A percentile compares a stretch with the other conserved stretches of the same genome.
Evolutionary conservation across 768 basidiomycete species (phyloP).

Genomic region (Boletus rubescentipes): DNA sequence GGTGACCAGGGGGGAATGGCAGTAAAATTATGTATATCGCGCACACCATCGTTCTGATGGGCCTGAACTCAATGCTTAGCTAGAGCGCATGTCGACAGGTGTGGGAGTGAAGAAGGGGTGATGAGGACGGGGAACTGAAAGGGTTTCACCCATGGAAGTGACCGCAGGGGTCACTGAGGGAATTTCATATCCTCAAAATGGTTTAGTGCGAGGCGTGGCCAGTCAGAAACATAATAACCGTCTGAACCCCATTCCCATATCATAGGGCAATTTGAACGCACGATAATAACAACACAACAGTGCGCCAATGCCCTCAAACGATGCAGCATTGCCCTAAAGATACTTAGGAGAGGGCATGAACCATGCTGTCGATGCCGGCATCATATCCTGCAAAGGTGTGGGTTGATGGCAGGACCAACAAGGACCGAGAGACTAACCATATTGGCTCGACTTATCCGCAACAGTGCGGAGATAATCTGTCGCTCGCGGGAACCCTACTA

Average conservation of each 20-base stretch:
- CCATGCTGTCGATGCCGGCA: neutral
- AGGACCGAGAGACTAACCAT: conserved; percentile 12
- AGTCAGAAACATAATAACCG: conserved; percentile 1
- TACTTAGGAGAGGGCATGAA: neutral
- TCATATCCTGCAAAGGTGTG: neutral
- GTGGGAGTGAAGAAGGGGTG: conserved; percentile 17
- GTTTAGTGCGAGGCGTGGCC: conserved; percentile 16
- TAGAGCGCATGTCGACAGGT: conserved; percentile 2
- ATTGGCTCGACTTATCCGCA: conserved; percentile 2
- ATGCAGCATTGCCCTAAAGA: neutral
- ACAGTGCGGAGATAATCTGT: conserved; percentile 23
- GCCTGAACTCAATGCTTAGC: neutral
- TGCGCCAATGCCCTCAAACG: neutral
- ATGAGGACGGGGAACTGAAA: conserved; percentile 13
- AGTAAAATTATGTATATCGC: neutral
- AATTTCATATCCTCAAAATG: conserved; percentile 13
- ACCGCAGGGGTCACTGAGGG: neutral
- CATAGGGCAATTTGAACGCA: neutral
- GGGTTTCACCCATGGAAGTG: conserved; percentile 1
- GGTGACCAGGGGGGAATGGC: neutral
- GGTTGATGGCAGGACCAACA: neutral
- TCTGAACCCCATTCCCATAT: neutral
- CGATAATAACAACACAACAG: neutral
- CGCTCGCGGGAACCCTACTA: conserved; percentile 16
- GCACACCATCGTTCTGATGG: neutral